Conservation (phyloP, 331 rosid genomes). For the Pyrus hybrid region DNA sequence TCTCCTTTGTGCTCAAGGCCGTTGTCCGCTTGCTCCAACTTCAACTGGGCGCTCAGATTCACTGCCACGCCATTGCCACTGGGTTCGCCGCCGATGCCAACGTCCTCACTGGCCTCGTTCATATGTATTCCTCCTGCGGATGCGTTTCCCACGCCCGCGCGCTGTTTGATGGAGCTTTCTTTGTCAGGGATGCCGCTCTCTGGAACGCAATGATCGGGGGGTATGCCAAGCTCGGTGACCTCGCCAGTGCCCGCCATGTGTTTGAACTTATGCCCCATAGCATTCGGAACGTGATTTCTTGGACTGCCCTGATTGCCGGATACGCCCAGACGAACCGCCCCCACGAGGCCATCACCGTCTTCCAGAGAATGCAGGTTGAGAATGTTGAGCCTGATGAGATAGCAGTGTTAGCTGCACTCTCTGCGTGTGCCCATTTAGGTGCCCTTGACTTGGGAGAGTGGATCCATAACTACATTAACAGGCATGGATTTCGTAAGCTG, state of each 20-base stretch:
- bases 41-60: constrained; percentile 35
- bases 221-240: constrained; percentile 48
- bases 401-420: constrained; percentile 43
- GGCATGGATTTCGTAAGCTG: constrained; percentile 26
- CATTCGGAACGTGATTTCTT: constrained; percentile 40
- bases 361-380: constrained; percentile 48
- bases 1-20: constrained; percentile 53
- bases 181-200: constrained; percentile 15
- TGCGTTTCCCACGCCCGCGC: constrained; percentile 38
- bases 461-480: constrained; percentile 46
- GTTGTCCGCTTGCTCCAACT: constrained; percentile 14
- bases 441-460: constrained; percentile 54
- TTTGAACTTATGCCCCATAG: constrained; percentile 50
- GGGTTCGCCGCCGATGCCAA: constrained; percentile 28
- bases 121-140: constrained; percentile 45
- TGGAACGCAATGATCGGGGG: constrained; percentile 58
- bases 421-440: constrained; percentile 66
- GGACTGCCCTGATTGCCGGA: constrained; percentile 60
- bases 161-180: constrained; percentile 28
- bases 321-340: constrained; percentile 40
- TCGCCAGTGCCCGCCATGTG: constrained; percentile 37
- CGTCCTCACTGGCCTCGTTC: constrained; percentile 40
- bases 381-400: constrained; percentile 56
- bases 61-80: constrained; percentile 35
- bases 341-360: constrained; percentile 40